Conservation (phyloP, 179 eudicot species). For the Camellia oleifera region DNA sequence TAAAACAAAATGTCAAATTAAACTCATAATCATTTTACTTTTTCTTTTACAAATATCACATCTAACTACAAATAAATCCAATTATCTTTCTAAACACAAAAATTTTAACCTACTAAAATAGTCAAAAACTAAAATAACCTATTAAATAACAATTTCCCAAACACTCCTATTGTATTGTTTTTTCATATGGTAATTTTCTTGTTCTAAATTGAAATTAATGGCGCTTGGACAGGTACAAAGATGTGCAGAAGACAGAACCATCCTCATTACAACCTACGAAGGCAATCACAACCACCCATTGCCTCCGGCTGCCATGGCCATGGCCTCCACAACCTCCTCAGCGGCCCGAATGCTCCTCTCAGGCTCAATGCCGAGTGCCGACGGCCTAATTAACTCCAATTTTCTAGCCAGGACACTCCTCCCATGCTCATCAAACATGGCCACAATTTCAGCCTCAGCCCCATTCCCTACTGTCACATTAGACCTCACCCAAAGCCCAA, state of each 20-base stretch:
- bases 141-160: too few species aligned
- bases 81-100: too few species aligned
- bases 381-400: constrained; percentile 70
- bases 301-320: constrained; percentile 92
- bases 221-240: constrained; percentile 64
- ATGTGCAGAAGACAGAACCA: constrained; percentile 83
- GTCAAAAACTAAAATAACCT: too few species aligned
- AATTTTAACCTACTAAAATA: too few species aligned
- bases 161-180: too few species aligned
- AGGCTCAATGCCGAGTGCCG: constrained; percentile 81
- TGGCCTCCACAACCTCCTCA: constrained; percentile 85
- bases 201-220: not conserved
- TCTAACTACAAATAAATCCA: too few species aligned
- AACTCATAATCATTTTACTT: too few species aligned
- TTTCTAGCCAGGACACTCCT: constrained; percentile 71
- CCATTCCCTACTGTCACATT: constrained; percentile 93
- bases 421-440: constrained; percentile 78
- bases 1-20: too few species aligned
- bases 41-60: too few species aligned
- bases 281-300: constrained; percentile 92
- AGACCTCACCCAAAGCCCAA: constrained; percentile 75
- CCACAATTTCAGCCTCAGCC: constrained; percentile 92
- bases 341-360: constrained; percentile 90
- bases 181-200: not conserved
- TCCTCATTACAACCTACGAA: constrained; percentile 81